Percentiles rank a stretch among this genome's conserved stretches.
Evolutionary conservation across 129 eudicot species (phyloP).

Genomic region (Logfia minima): DNA sequence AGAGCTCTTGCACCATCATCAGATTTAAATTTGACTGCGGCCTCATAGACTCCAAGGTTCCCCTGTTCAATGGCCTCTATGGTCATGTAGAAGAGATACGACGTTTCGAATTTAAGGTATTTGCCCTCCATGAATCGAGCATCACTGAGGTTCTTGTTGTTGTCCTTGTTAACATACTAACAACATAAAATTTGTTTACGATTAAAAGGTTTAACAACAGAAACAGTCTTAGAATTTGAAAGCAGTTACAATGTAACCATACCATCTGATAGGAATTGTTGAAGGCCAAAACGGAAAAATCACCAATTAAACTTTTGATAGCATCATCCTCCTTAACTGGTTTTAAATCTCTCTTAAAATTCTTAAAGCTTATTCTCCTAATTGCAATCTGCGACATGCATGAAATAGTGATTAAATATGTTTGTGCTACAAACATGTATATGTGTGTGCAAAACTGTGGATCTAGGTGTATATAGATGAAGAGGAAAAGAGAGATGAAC

Average conservation of each 20-base stretch:
- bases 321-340: not conserved
- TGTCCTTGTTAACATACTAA: not conserved
- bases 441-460: not conserved
- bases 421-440: not conserved
- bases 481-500: not conserved
- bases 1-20: not conserved
- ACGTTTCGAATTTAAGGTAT: not conserved
- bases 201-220: not conserved
- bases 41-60: not conserved
- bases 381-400: not conserved
- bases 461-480: not conserved
- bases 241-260: not conserved
- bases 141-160: not conserved
- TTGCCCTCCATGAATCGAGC: not conserved
- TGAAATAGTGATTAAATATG: not conserved
- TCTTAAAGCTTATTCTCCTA: not conserved
- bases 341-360: not conserved
- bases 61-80: not conserved
- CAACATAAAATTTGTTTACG: not conserved
- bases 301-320: not conserved
- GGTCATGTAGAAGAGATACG: not conserved
- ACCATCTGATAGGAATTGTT: constrained; percentile 3
- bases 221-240: not conserved
- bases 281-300: not conserved
- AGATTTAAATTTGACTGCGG: not conserved